A percentile compares a stretch with the other conserved stretches of the same genome.
phyloP scores from a whole-genome alignment of 2,329 filamentous ascomycete genomes.

The Cryphonectria nitschkei region DNA sequence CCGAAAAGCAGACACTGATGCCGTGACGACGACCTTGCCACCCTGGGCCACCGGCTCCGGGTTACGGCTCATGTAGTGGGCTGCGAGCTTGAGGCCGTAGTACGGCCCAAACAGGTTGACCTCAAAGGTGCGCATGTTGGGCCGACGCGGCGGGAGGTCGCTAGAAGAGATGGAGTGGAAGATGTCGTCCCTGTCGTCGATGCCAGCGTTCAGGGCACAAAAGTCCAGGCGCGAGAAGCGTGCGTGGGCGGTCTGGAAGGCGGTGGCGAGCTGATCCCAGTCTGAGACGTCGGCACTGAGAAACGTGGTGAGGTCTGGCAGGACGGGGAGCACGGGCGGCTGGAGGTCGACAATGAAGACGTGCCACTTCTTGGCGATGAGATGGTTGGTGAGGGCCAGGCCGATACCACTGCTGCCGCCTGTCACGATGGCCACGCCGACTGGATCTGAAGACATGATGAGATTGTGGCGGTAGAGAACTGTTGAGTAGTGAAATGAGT shows the following conservation, averaged over 20 bases:
- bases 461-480: neutral
- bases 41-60: constrained; percentile 1
- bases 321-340: neutral
- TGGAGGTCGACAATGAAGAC: constrained; percentile 20
- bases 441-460: constrained; percentile 14
- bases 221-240: constrained; percentile 19
- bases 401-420: constrained; percentile 56
- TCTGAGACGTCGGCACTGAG: constrained; percentile 14
- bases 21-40: constrained; percentile 19
- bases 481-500: neutral
- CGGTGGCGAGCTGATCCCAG: constrained; percentile 16
- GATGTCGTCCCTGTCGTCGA: constrained; percentile 20
- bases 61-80: constrained; percentile 21
- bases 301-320: constrained; percentile 10
- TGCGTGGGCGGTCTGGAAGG: constrained; percentile 14
- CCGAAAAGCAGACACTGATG: constrained; percentile 6
- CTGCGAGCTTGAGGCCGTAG: constrained; percentile 23
- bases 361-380: constrained; percentile 39
- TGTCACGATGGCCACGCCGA: constrained; percentile 40
- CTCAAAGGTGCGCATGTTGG: constrained; percentile 21
- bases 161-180: constrained; percentile 14
- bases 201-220: constrained; percentile 17
- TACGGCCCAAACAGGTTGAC: constrained; percentile 16
- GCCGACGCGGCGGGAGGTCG: constrained; percentile 7
- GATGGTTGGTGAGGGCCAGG: constrained; percentile 42